Conservation (phyloP, 768 basidiomycete species). For the Heimioporus sp. region DNA sequence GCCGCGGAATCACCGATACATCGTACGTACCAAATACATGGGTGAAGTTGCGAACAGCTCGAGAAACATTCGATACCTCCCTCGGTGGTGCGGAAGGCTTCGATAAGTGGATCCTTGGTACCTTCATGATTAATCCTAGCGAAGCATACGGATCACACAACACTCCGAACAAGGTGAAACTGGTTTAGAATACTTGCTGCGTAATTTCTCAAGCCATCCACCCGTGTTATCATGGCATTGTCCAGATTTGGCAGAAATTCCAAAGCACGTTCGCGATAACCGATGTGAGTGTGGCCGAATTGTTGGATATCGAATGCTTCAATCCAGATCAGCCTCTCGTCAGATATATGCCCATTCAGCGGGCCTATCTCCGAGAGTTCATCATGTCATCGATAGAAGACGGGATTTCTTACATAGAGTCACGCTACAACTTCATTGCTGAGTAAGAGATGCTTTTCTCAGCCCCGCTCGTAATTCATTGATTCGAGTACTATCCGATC, state of each 20-base stretch:
- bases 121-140: slow-evolving; percentile 40
- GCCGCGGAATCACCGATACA: slow-evolving; percentile 25
- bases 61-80: slow-evolving; percentile 31
- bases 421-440: slow-evolving; percentile 37
- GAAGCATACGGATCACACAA: slow-evolving; percentile 46
- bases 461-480: neutral
- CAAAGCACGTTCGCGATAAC: slow-evolving; percentile 16
- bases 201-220: neutral
- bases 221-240: neutral
- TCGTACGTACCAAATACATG: slow-evolving; percentile 31
- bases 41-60: slow-evolving; percentile 36
- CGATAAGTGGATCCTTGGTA: slow-evolving; percentile 39
- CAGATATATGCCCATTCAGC: slow-evolving; percentile 23
- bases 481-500: neutral
- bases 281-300: slow-evolving; percentile 17
- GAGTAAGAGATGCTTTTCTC: slow-evolving; percentile 25
- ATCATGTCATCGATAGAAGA: slow-evolving; percentile 41
- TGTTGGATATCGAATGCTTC: neutral
- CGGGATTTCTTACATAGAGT: slow-evolving; percentile 45
- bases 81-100: slow-evolving; percentile 42
- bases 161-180: slow-evolving; percentile 36
- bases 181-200: neutral
- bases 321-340: slow-evolving; percentile 23
- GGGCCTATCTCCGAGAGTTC: slow-evolving; percentile 26
- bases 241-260: slow-evolving; percentile 24